Evolutionary conservation across 768 basidiomycete genomes (phyloP), one percentile per base, ranked within the genome.

Genomic region (Neoboletus magnificus): DNA sequence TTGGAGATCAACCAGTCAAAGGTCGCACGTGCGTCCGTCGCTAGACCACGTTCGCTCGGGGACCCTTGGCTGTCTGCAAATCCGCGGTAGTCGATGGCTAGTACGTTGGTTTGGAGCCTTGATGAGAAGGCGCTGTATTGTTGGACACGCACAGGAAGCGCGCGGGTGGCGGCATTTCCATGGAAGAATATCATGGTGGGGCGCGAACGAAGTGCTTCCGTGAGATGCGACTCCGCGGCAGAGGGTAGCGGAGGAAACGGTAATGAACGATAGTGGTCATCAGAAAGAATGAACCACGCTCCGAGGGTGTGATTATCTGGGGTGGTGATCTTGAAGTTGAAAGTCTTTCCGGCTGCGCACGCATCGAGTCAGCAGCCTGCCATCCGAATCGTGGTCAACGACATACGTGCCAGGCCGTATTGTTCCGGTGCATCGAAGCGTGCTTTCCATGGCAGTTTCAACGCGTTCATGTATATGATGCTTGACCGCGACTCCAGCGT

Each of bases 161-260:
- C 90, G 16, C 95, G 83, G 0, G 89, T 93, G 0, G 78, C 94
- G 0, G 86, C 87, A 58, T 96, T 96, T 11, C 96, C 96, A 60
- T 98, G 96, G 41, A 95, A 77, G 73, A 90, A 96, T n/a, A 98
- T 76, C n/a, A 96, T 75, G 0, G 89, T 94, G 0, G 92, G 92
- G 27, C 79, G 71, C 1, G 73, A 59, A 13, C 73, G 70, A 18
- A 94, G 70, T 1, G 91, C 87, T 20, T 73, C 59, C 16, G 77
- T 66, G 35, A 92, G 74, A 41, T 79, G 77, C 3, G 73, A 64
- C 16, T 76, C 69, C 18, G 74, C 66, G 0, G 69, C 71, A 32
- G 72, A 62, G 18, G 64, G 58, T 4, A 77, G 72, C 23, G 80
- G 72, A 0, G 69, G 69, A 22, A 68, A 67, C 3, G 79, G 73